These are phyloP conservation scores for Cylindrodendrum hubeiense DNA, from an alignment of 2,329 filamentous ascomycete genomes.

Conservation along the genomic window DNA sequence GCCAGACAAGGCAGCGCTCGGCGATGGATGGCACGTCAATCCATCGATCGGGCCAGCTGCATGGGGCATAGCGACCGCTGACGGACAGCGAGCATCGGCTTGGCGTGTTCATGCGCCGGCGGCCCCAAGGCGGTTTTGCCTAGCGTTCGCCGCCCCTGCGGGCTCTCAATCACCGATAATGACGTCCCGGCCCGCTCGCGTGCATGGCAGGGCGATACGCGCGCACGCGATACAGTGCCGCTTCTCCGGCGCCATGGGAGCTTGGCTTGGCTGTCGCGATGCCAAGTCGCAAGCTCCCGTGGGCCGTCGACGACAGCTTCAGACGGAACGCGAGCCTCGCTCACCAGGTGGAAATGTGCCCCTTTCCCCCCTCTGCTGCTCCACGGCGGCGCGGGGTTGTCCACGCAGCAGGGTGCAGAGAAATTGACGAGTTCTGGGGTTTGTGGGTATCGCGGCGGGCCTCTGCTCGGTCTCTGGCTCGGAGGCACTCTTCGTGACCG, in stretches of 20 bases:
- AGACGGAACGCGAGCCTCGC: no score
- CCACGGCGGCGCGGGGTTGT: not conserved
- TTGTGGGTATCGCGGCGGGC: slow-evolving; percentile 29
- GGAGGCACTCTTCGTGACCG: slow-evolving; percentile 37
- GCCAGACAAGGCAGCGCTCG: not conserved
- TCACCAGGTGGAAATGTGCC: no score
- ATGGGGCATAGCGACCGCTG: no score
- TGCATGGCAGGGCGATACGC: slow-evolving; percentile 40
- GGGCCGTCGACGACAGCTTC: no score
- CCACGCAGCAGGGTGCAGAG: no score
- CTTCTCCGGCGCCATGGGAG: not conserved
- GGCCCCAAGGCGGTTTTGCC: no score
- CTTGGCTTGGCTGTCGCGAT: no score
- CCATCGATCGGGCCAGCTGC: not conserved
- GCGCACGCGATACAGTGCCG: slow-evolving; percentile 37
- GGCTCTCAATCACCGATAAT: slow-evolving; percentile 7
- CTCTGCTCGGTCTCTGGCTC: slow-evolving; percentile 39
- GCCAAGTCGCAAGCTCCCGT: no score
- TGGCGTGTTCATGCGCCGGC: not conserved
- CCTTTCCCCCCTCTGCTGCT: no score
- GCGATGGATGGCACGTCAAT: no score
- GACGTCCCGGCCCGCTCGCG: slow-evolving; percentile 44
- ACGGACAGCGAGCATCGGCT: not conserved
- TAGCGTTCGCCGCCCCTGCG: not conserved
- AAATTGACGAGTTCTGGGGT: slow-evolving; percentile 37